phyloP scores from a whole-genome alignment of 768 basidiomycete species.

The Kockovaella imperatae region DNA sequence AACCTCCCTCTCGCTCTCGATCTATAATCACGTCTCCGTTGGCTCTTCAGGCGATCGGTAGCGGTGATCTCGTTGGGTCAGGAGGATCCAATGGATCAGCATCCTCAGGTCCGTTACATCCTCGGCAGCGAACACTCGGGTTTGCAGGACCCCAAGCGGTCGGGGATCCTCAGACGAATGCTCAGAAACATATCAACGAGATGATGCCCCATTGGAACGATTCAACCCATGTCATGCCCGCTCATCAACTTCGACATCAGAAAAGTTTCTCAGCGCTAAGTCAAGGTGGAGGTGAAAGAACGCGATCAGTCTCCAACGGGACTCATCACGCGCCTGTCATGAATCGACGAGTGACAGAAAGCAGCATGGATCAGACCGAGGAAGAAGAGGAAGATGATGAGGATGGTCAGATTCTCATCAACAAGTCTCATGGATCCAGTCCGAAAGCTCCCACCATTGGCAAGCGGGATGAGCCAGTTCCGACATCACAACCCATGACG shows the following conservation, averaged over 20 bases:
- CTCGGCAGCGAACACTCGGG: conserved; percentile 20
- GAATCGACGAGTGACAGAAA: too few relatives aligned
- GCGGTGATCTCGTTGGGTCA: conserved; percentile 2
- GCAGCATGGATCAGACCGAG: too few relatives aligned
- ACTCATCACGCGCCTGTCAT: too few relatives aligned
- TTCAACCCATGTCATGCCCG: conserved; percentile 20
- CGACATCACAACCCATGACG: too few relatives aligned
- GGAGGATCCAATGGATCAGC: not conserved
- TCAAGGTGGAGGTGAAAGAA: too few relatives aligned
- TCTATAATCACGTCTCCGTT: conserved; percentile 1
- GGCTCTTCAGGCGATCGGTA: not conserved
- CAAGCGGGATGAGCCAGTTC: too few relatives aligned
- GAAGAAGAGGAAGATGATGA: too few relatives aligned
- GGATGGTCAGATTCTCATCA: too few relatives aligned
- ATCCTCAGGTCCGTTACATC: conserved; percentile 4
- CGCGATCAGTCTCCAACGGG: too few relatives aligned
- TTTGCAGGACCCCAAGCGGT: conserved; percentile 25
- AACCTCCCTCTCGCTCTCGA: not conserved
- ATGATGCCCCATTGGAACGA: conserved; percentile 9
- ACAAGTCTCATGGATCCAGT: too few relatives aligned
- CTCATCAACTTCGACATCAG: conserved; percentile 19
- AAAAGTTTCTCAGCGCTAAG: too few relatives aligned
- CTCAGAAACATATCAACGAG: conserved; percentile 16
- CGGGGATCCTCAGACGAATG: conserved; percentile 16
- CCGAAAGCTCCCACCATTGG: too few relatives aligned